Evolutionary conservation across 1,139 yeast genomes (phyloP).

Genomic region (Debaryomycetaceae sp.): DNA sequence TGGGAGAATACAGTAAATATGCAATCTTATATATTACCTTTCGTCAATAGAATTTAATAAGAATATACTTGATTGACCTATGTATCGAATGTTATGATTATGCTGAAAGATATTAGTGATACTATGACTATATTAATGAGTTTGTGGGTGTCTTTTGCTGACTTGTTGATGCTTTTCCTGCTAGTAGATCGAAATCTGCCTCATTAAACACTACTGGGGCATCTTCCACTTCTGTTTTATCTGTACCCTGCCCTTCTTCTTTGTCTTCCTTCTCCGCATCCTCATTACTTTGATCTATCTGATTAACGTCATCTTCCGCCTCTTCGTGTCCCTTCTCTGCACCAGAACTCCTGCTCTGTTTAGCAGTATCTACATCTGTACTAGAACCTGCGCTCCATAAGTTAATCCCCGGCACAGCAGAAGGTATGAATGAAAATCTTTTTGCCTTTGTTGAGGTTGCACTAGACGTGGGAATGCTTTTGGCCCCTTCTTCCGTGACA

Average conservation of each 20-base stretch:
- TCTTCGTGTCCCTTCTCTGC: background rate
- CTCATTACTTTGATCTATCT: background rate
- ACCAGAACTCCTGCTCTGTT: background rate
- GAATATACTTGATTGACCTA: background rate
- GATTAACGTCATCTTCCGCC: background rate
- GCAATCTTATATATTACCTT: background rate
- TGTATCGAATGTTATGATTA: background rate
- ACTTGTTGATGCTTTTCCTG: background rate
- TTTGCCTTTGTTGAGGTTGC: constrained; percentile 6
- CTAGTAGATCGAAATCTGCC: background rate
- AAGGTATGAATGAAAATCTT: constrained; percentile 19
- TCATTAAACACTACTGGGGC: constrained; percentile 1
- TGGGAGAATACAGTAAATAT: background rate
- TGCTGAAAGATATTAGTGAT: background rate
- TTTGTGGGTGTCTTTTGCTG: background rate
- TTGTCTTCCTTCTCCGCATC: constrained; percentile 1
- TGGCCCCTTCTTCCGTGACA: background rate
- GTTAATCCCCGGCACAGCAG: constrained; percentile 5
- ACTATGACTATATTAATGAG: background rate
- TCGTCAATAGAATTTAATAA: background rate
- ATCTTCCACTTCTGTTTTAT: background rate
- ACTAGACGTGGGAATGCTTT: background rate
- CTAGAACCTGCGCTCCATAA: constrained; percentile 1
- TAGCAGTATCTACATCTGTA: constrained; percentile 2
- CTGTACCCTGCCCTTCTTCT: background rate